Conservation (phyloP, 306 rosid genomes). For the Vicia sativa region DNA sequence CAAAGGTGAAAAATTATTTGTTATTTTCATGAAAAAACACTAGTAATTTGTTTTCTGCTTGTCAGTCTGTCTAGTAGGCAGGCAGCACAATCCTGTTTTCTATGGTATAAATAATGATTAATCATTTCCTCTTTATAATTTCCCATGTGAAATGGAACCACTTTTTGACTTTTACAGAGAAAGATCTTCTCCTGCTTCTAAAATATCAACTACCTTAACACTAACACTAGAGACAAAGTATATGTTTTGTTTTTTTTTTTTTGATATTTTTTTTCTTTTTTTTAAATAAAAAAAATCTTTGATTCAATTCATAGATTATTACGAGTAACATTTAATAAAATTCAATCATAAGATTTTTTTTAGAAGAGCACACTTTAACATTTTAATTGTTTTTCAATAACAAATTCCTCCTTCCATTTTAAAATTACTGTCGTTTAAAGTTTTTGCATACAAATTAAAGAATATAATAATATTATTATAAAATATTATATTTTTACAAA, state of each 20-base stretch:
- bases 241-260: neutral
- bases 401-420: too few relatives aligned
- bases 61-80: conserved; percentile 51
- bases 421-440: too few relatives aligned
- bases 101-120: conserved; percentile 37
- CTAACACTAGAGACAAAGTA: conserved; percentile 24
- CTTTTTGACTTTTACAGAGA: conserved; percentile 45
- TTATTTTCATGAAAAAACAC: conserved; percentile 41
- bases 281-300: too few relatives aligned
- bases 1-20: conserved; percentile 20
- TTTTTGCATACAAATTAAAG: too few relatives aligned
- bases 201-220: conserved; percentile 38
- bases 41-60: conserved; percentile 41
- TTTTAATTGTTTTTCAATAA: too few relatives aligned
- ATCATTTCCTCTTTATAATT: conserved; percentile 40
- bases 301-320: too few relatives aligned
- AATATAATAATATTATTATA: too few relatives aligned
- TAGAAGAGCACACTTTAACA: too few relatives aligned
- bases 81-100: conserved; percentile 52
- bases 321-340: too few relatives aligned
- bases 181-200: conserved; percentile 38
- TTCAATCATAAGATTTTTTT: too few relatives aligned
- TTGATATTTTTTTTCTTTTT: too few relatives aligned
- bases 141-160: conserved; percentile 42
- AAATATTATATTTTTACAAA: too few relatives aligned